Evolutionary conservation across 1,284 basidiomycete genomes (phyloP), one percentile per base, ranked within the genome.

Genomic region (Ceratobasidium sp.): DNA sequence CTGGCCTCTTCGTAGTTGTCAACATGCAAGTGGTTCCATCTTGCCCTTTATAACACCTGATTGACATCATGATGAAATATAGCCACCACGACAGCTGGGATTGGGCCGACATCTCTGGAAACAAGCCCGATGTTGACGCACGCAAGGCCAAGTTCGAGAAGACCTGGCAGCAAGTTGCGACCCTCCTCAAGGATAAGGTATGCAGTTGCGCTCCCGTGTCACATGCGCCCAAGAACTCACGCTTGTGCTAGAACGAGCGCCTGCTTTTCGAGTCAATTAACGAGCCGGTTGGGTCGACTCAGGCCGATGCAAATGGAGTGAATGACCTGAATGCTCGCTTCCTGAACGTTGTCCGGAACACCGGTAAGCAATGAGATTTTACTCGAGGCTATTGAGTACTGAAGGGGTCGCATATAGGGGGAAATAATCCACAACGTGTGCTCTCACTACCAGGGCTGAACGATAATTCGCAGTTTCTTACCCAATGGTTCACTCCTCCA

Each of bases 11-110:
- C 32, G 43, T 27, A 1, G 34, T 65, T 20, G 60, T 65, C 35
- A 65, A 65, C 22, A 49, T 65, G 60, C 53, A 31, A 49, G 45
- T 52, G 32, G 15, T 7, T 29, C 29, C 7, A 27, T 4, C 7
- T 22, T 6, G 20, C 22, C 8, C n/a, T 17, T 40, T 22, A 25
- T n/a, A 13, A 10, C 29, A 27, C 8, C 13, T 43, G 29, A 25
- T 20, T 42, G n/a, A 53, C 5, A 3, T n/a, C 29, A 31, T 22
- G 31, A 54, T 53, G 32, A 31, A 32, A 20, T 34, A 40, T 52
- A 69, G 68, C 12, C 70, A 71, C 31, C 70, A 71, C 65, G 70
- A 71, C 38, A 64, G 57, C 22, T 71, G 70, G 70, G 31, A 71
- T 6, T 71, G 70, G 70, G 62, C 55, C 3, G 55, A 71, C 45